Conservation (phyloP, 768 basidiomycete genomes). For the Guyanaporus albipodus region DNA sequence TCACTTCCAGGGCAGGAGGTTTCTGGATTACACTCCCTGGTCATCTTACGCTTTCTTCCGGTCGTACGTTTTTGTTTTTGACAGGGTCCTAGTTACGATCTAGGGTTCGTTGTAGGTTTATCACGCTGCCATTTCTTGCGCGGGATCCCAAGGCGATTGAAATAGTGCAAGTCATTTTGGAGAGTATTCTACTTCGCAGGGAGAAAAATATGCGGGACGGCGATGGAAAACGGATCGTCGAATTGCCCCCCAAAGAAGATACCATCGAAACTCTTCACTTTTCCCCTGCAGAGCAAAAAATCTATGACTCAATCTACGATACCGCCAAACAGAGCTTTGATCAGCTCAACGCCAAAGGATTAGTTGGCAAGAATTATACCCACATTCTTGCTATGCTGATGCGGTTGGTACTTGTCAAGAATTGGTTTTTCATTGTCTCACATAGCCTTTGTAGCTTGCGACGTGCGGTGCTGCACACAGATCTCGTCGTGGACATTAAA, state of each 20-base stretch:
- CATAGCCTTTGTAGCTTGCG: conserved; percentile 54
- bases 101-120: conserved; percentile 52
- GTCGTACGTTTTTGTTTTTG: conserved; percentile 47
- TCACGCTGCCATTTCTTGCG: conserved; percentile 87
- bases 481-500: conserved; percentile 63
- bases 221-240: conserved; percentile 84
- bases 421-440: conserved; percentile 3
- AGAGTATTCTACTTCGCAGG: conserved; percentile 79
- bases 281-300: conserved; percentile 71
- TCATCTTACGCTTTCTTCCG: conserved; percentile 85
- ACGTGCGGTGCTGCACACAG: conserved; percentile 89
- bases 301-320: conserved; percentile 84
- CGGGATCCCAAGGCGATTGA: conserved; percentile 92
- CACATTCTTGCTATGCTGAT: conserved; percentile 93
- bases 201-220: conserved; percentile 91
- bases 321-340: conserved; percentile 81
- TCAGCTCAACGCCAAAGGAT: conserved; percentile 71
- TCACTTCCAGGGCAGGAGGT: conserved; percentile 49
- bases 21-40: conserved; percentile 77
- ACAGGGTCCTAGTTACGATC: not conserved
- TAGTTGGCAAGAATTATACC: conserved; percentile 76
- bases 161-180: conserved; percentile 91
- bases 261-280: conserved; percentile 74
- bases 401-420: conserved; percentile 49
- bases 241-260: conserved; percentile 84